phyloP scores from a whole-genome alignment of 305 asterid genomes.

The Solanum hybrid region DNA sequence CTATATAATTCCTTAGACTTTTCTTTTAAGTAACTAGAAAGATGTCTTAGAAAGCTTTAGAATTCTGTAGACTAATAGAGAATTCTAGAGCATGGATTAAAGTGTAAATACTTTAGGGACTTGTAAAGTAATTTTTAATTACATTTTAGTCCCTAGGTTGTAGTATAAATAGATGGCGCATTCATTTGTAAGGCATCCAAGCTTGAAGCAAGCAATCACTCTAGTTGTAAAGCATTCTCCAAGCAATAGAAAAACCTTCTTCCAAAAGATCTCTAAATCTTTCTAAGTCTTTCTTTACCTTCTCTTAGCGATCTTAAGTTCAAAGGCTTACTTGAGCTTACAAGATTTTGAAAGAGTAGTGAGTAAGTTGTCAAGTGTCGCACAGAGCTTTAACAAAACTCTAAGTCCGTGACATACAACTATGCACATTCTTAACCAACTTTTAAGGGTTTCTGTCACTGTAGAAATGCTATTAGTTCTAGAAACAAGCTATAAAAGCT shows the following conservation, averaged over 20 bases:
- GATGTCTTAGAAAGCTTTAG: neutral
- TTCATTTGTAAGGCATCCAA: neutral
- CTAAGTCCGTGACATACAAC: neutral
- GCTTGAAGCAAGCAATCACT: neutral
- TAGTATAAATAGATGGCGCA: neutral
- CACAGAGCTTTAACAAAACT: neutral
- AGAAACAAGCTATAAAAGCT: neutral
- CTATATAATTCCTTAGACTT: neutral
- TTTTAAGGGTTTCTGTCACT: neutral
- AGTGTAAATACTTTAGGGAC: neutral
- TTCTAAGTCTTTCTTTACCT: no score
- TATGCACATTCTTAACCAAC: neutral
- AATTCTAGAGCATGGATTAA: no score
- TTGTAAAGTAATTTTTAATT: no score
- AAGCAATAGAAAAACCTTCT: no score
- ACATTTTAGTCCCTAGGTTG: neutral
- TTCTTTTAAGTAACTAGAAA: neutral
- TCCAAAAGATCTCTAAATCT: no score
- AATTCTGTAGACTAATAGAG: neutral
- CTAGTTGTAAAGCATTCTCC: no score
- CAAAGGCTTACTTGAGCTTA: neutral
- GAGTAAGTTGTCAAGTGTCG: no score
- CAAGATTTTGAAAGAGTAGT: no score
- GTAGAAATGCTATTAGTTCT: neutral
- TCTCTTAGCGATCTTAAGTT: no score